These are phyloP conservation scores for Aspergillus kassunensis DNA, from an alignment of 495 filamentous ascomycete genomes.

Conservation along the genomic window DNA sequence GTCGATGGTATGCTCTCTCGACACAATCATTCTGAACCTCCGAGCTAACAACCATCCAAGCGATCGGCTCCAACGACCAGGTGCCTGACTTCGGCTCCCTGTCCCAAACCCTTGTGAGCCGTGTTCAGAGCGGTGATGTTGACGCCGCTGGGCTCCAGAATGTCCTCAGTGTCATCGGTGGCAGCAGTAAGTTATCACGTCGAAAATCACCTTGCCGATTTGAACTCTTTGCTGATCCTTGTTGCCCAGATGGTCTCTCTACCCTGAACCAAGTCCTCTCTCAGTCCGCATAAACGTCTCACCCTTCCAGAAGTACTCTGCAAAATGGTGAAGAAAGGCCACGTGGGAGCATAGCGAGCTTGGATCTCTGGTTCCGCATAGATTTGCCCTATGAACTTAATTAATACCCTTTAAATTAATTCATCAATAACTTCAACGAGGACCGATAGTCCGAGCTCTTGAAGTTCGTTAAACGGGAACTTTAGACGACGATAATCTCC, in stretches of 20 bases:
- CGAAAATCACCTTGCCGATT: neutral
- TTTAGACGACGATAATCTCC: too few relatives aligned
- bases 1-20: constrained; percentile 3
- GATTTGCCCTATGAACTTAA: too few relatives aligned
- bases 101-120: constrained; percentile 6
- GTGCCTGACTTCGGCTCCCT: constrained; percentile 7
- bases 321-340: too few relatives aligned
- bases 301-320: too few relatives aligned
- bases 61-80: constrained; percentile 4
- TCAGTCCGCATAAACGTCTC: neutral
- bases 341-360: too few relatives aligned
- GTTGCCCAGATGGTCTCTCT: constrained; percentile 1
- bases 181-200: constrained; percentile 1
- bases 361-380: too few relatives aligned
- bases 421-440: too few relatives aligned
- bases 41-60: constrained; percentile 7
- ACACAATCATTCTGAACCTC: neutral
- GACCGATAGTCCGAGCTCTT: too few relatives aligned
- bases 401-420: too few relatives aligned
- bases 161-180: constrained; percentile 12
- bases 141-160: constrained; percentile 13
- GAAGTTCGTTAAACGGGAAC: too few relatives aligned
- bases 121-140: constrained; percentile 15
- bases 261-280: constrained; percentile 8
- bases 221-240: neutral